Base-by-base conservation (phyloP, 1,284 basidiomycete species). In the Apiotrichum domesticum region DNA sequence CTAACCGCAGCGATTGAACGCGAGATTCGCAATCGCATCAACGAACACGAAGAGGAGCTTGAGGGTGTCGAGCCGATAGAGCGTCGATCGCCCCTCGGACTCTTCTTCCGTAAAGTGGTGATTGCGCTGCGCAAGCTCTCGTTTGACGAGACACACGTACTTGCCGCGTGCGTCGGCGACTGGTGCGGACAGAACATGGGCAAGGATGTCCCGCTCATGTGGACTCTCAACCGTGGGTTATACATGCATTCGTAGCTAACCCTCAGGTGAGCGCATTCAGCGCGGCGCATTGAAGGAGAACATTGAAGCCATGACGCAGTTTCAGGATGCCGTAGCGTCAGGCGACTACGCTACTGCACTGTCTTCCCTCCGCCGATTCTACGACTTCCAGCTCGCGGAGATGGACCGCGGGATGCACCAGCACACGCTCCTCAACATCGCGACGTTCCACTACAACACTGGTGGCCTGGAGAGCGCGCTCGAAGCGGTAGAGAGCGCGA, bases 391-490 rank as follows among this genome's bases (percentile, higher is more conserved):
- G 35, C 69, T 72, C 34, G 73, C 74, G 1, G 51, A 56, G 3
- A 46, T 63, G 3, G 62, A 62, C 14, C 61, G 64, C 61, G 65
- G 46, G 59, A 55, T 59, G 54, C 71, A 74, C 59, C 75, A 76
- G 47, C 75, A 78, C 57, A 72, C 74, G 7, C 56, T 77, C 9
- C 61, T 78, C 6, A 75, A 74, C 55, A 68, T 77, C 29, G 75
- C 75, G 6, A 60, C 62, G 4, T 76, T 73, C 52, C 70, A 76
- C 45, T 72, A 73, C 50, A 59, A 66, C 33, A 73, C 72, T 1
- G 72, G 71, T 2, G 74, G 74, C 2, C 46, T 74, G 13, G 67
- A 69, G 10, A 59, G 66, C 3, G 73, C 74, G 1, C 52, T 54
- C 3, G 52, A 75, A 68, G 64, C 70, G 6, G 49, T 75, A 4